A percentile compares a stretch with the other conserved stretches of the same genome.
phyloP scores from a whole-genome alignment of 31 red algal genomes.

The Asparagopsis taxiformis region DNA sequence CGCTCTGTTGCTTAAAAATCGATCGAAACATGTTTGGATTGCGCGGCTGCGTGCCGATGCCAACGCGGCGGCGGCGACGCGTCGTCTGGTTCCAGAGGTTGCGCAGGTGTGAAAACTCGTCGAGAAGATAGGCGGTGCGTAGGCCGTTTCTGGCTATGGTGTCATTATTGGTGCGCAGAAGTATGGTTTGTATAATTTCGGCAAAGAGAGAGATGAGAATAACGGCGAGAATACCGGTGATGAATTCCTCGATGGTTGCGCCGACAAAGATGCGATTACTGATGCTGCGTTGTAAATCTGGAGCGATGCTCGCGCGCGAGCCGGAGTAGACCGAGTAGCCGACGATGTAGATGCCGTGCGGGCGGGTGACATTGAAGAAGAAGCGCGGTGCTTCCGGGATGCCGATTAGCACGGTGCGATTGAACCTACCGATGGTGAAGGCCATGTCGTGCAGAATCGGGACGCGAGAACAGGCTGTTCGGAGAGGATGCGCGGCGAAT shows the following conservation, averaged over 20 bases:
- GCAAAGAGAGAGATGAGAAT: background rate
- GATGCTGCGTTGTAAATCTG: background rate
- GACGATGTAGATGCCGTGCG: background rate
- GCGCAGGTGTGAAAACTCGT: background rate
- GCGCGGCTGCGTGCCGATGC: background rate
- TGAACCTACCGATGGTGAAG: too few relatives aligned
- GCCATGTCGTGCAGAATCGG: too few relatives aligned
- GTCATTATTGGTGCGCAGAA: background rate
- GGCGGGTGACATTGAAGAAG: background rate
- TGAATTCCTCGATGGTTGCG: background rate
- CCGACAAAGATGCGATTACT: background rate
- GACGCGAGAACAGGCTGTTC: too few relatives aligned
- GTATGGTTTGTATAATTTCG: background rate
- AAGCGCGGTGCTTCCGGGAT: background rate
- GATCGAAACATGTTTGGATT: background rate
- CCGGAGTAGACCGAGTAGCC: background rate
- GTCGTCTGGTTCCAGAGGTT: background rate
- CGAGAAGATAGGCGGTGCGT: background rate
- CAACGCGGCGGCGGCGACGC: background rate
- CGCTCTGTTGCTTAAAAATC: too few relatives aligned
- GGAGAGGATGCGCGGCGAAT: too few relatives aligned
- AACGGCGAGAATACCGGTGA: background rate
- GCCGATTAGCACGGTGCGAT: background rate
- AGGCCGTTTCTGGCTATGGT: background rate
- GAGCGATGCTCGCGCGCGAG: background rate